A percentile compares a stretch with the other conserved stretches of the same genome.
These are phyloP conservation scores for Fusarium hainanense DNA, from an alignment of 2,329 filamentous ascomycete genomes.

Conservation along the genomic window DNA sequence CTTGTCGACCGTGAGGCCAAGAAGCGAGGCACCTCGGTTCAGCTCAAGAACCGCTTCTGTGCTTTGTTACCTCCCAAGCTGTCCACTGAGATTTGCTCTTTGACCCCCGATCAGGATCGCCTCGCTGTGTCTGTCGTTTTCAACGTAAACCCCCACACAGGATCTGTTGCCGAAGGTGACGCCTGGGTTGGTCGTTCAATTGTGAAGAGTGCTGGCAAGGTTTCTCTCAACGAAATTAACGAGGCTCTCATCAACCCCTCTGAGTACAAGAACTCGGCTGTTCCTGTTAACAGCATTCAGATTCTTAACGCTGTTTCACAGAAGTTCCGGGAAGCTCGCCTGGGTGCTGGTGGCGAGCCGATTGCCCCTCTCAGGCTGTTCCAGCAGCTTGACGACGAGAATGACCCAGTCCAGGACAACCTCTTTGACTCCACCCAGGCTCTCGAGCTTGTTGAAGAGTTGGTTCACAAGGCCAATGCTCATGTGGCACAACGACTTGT, in stretches of 20 bases:
- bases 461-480: conserved; percentile 91
- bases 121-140: conserved; percentile 94
- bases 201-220: conserved; percentile 88
- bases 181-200: conserved; percentile 95
- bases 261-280: conserved; percentile 71
- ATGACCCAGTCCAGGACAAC: conserved; percentile 95
- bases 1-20: conserved; percentile 96
- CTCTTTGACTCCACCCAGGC: conserved; percentile 91
- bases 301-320: conserved; percentile 84
- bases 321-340: conserved; percentile 89
- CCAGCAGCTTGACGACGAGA: conserved; percentile 96
- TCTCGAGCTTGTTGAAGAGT: conserved; percentile 93
- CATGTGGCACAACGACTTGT: conserved; percentile 88
- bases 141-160: conserved; percentile 84
- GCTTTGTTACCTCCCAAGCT: conserved; percentile 90
- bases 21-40: conserved; percentile 96
- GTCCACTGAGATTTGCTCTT: conserved; percentile 86
- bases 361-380: conserved; percentile 89
- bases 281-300: conserved; percentile 80
- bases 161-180: conserved; percentile 82
- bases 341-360: conserved; percentile 80
- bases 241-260: conserved; percentile 75
- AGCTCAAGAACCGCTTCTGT: conserved; percentile 88
- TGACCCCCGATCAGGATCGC: conserved; percentile 87
- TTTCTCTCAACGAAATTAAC: conserved; percentile 88